phyloP scores from a whole-genome alignment of 495 filamentous ascomycete genomes.

The Xylaria acuta region DNA sequence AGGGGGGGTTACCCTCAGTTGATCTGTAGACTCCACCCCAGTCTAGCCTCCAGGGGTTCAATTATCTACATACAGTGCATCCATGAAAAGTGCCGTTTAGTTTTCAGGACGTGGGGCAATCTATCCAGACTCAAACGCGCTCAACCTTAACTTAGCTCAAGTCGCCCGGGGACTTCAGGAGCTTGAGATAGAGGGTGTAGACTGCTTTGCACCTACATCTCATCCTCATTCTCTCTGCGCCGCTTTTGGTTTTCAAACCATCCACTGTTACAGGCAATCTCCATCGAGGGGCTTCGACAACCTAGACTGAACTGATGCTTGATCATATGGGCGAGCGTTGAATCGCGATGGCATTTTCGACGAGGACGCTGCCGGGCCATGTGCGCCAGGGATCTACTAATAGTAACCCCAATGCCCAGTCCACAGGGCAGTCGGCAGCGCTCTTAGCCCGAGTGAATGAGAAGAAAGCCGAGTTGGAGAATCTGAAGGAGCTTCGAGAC shows the following conservation, averaged over 20 bases:
- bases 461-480: constrained; percentile 93
- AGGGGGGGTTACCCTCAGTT: too few relatives aligned
- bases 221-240: neutral
- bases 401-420: constrained; percentile 46
- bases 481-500: constrained; percentile 83
- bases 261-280: neutral
- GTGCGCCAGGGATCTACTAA: constrained; percentile 64
- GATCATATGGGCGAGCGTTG: neutral
- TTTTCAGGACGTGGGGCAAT: constrained; percentile 15
- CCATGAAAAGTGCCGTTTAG: constrained; percentile 14
- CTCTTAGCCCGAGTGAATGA: constrained; percentile 88
- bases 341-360: constrained; percentile 40
- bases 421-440: constrained; percentile 75
- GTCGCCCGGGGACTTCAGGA: neutral
- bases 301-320: neutral
- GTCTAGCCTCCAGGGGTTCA: too few relatives aligned
- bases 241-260: neutral
- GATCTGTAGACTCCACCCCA: too few relatives aligned
- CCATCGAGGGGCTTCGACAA: neutral
- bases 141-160: neutral
- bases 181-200: neutral
- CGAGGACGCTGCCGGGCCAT: constrained; percentile 62
- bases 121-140: neutral
- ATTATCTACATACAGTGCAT: too few relatives aligned
- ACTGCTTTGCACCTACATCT: neutral